Base-by-base conservation (phyloP, 352 stramenopile genomes). In the Pythium phragmiticola region DNA sequence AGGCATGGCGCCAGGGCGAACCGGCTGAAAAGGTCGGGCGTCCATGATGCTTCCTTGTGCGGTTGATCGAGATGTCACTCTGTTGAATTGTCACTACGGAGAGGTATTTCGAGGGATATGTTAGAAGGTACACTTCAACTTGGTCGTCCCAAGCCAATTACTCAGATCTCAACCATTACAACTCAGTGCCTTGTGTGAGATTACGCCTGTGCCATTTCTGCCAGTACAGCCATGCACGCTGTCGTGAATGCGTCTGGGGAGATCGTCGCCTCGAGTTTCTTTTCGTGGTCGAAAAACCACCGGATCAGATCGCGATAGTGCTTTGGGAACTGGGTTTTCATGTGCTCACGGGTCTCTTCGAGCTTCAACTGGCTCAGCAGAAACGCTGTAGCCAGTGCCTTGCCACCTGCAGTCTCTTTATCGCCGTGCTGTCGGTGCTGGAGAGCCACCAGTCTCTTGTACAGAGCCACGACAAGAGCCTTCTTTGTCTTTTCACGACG, bases 401-500 rank as follows among this genome's bases (percentile, higher is more conserved):
- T 41, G 2, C 68, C 74, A 17, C 58, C 42, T 2, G 68, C 57
- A 36, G 75, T 63, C 16, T 67, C 39, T 21, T 71, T 76, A 51
- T 74, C 71, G 13, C 65, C 60, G 58, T 83, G 69, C 55, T 86
- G 73, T 4, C 68, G 72, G 28, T 72, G 81, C 51, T 90, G 79
- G 26, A 90, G 67, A 17, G 68, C 74, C 34, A 88, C 21, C 23
- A 90, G 41, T 13, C 79, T 77, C 60, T 72, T 81, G 77, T 84
- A 88, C 53, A 87, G 68, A 12, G 68, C 66, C 13, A 67, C 41
- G 2, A 83, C 75, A 30, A 89, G 75, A 30, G 63, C 43, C 28
- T 76, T 82, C 69, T 92, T 92, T 8, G 70, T 89, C 65, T 72
- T 77, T 58, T 90, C 78, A 21, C 78, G 71, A 7, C 84, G 77